phyloP scores from a whole-genome alignment of 129 eudicot species.

The Calendula officinalis region DNA sequence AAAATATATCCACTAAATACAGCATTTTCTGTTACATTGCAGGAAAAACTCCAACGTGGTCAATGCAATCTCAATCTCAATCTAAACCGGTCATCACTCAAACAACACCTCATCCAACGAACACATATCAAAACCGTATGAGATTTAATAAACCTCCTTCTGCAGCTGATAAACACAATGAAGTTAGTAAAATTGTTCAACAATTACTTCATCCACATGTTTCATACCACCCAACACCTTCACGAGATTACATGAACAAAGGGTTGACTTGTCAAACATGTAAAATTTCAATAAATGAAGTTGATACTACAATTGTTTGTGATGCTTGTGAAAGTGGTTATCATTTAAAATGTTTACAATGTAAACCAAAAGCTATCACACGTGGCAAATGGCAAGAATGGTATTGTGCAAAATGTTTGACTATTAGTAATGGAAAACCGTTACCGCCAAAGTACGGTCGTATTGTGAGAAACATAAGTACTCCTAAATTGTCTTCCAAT shows the following conservation, averaged over 20 bases:
- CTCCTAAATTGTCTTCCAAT: conserved; percentile 40
- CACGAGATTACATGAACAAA: conserved; percentile 72
- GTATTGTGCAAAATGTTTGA: conserved; percentile 71
- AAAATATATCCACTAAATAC: background rate
- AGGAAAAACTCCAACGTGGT: background rate
- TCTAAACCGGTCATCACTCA: background rate
- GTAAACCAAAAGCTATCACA: conserved; percentile 40
- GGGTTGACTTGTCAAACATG: conserved; percentile 67
- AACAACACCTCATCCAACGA: background rate
- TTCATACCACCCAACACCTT: conserved; percentile 46
- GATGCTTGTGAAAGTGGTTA: conserved; percentile 83
- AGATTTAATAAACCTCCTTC: background rate
- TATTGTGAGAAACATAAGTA: conserved; percentile 46
- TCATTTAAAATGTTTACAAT: conserved; percentile 65
- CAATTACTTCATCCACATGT: conserved; percentile 43
- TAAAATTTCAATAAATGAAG: conserved; percentile 36
- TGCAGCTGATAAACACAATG: conserved; percentile 17
- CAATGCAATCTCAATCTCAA: background rate
- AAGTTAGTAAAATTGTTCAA: conserved; percentile 58
- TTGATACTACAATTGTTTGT: conserved; percentile 60
- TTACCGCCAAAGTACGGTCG: conserved; percentile 79
- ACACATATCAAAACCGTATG: conserved; percentile 4
- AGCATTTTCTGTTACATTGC: background rate
- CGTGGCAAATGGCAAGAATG: conserved; percentile 49
- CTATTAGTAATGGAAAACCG: conserved; percentile 57